Conservation (phyloP, 306 rosid species). For the Lathyrus sativus region DNA sequence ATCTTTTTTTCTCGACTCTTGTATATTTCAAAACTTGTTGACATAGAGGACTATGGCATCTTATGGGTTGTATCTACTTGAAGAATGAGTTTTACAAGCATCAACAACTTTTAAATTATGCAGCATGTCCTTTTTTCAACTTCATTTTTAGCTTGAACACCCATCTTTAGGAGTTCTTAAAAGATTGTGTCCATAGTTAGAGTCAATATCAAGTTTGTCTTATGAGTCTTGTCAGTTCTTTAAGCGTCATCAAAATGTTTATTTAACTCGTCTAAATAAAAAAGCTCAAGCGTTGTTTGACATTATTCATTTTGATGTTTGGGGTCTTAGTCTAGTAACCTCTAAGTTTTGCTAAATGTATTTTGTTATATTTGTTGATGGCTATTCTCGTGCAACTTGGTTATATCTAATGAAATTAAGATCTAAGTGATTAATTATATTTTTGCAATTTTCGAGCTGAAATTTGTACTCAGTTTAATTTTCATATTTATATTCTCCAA, state of each 20-base stretch:
- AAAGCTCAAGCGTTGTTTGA: not conserved
- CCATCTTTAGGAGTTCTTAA: not conserved
- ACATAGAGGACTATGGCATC: not conserved
- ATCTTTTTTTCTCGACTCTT: not conserved
- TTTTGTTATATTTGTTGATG: not conserved
- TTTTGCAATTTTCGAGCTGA: constrained; percentile 1
- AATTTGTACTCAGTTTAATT: too few relatives aligned
- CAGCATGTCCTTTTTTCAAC: not conserved
- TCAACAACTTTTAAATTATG: not conserved
- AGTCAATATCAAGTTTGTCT: not conserved
- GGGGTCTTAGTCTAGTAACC: not conserved
- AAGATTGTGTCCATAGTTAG: not conserved
- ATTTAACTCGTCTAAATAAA: not conserved
- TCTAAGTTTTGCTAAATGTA: not conserved
- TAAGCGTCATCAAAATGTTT: not conserved
- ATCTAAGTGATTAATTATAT: not conserved
- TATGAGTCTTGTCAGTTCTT: not conserved
- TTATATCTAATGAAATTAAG: not conserved
- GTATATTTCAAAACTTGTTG: not conserved
- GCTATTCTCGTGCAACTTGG: not conserved
- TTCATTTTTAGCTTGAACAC: not conserved
- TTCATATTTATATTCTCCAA: too few relatives aligned
- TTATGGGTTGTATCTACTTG: not conserved
- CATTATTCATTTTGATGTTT: not conserved
- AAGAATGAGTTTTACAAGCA: not conserved